Evolutionary conservation across 2,329 filamentous ascomycete species (phyloP).

Genomic region (Fusarium ambrosium): DNA sequence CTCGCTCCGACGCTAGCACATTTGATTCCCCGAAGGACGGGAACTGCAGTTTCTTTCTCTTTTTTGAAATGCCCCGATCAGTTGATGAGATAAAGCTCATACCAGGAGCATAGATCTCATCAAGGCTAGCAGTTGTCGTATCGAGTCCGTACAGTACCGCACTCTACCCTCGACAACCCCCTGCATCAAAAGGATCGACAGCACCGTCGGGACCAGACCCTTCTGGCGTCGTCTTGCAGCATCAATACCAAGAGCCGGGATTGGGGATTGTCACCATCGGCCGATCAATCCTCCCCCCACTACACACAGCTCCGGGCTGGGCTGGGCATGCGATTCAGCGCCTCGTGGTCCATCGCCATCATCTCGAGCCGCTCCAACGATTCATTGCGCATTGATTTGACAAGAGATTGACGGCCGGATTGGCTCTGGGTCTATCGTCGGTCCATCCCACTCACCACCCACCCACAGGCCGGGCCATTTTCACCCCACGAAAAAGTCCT

Average conservation of each 20-base stretch:
- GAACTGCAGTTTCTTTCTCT: background rate
- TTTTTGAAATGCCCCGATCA: background rate
- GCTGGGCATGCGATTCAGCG: constrained; percentile 28
- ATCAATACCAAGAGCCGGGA: constrained; percentile 15
- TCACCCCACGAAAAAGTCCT: constrained; percentile 12
- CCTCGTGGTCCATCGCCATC: constrained; percentile 16
- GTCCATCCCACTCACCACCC: constrained; percentile 9
- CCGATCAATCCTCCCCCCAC: constrained; percentile 44
- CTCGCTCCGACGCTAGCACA: background rate
- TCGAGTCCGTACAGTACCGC: background rate
- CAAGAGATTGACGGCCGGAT: constrained; percentile 11
- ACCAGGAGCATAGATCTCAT: background rate
- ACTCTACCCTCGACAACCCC: background rate
- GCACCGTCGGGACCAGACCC: constrained; percentile 20
- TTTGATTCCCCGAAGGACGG: background rate
- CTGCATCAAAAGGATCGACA: constrained; percentile 28
- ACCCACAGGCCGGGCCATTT: background rate
- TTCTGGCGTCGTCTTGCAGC: constrained; percentile 11
- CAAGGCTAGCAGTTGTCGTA: background rate
- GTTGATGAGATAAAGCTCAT: background rate
- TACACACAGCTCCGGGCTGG: constrained; percentile 20
- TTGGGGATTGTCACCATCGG: constrained; percentile 33
- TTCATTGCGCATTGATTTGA: constrained; percentile 10
- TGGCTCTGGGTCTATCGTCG: background rate
- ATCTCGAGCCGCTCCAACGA: constrained; percentile 15